A percentile compares a stretch with the other conserved stretches of the same genome.
Evolutionary conservation across 2,329 filamentous ascomycete species (phyloP).

Genomic region (Zymoseptoria ardabiliae): DNA sequence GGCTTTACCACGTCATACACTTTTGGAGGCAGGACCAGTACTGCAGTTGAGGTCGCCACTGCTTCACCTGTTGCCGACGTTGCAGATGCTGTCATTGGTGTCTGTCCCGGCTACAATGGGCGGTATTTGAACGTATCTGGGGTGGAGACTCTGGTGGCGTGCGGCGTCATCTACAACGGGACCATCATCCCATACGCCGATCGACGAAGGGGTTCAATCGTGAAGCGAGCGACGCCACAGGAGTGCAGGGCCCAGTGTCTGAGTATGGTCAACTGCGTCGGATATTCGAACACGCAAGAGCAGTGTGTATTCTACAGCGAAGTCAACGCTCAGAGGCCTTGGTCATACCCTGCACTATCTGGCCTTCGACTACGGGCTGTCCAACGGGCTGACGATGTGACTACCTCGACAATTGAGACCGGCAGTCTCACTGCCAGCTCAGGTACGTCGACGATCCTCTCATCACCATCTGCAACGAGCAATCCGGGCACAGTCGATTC

Average conservation of each 20-base stretch:
- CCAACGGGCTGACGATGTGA: neutral
- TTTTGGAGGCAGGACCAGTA: neutral
- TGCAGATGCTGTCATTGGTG: neutral
- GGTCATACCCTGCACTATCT: neutral
- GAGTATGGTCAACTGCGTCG: neutral
- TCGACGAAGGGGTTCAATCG: neutral
- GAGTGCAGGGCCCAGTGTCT: neutral
- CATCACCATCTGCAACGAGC: neutral
- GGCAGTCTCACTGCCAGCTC: neutral
- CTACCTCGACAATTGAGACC: neutral
- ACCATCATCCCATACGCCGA: neutral
- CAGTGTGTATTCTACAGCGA: neutral
- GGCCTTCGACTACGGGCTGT: neutral
- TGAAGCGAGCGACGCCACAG: neutral
- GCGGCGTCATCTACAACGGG: conserved; percentile 1
- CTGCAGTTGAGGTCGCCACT: neutral
- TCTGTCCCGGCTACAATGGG: neutral
- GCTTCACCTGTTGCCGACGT: neutral
- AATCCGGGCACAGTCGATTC: neutral
- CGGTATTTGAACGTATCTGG: neutral
- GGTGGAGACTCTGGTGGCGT: neutral
- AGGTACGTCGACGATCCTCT: neutral
- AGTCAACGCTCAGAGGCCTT: neutral
- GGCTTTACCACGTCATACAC: conserved; percentile 3
- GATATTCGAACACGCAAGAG: neutral